Base-by-base conservation (phyloP, 257 asterid genomes). In the Penstemon newberryi region DNA sequence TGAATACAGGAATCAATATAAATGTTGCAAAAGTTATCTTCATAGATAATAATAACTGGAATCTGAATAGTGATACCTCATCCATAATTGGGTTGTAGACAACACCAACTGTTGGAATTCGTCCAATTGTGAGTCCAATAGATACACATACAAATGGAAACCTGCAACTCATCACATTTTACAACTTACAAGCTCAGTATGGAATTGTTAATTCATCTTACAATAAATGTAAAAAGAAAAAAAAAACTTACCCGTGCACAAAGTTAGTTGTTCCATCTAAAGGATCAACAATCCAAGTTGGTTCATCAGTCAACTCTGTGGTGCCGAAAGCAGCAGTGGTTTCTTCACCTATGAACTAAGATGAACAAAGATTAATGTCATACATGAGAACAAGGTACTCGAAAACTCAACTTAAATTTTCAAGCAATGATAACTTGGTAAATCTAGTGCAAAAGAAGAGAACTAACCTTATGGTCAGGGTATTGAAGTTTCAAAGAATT, bases 261-360 rank as follows among this genome's bases (percentile, higher is more conserved):
- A 94, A 94, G 61, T 94, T 94, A 74, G 96, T 91, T 3, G 99
- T 94, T 78, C 99, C 99, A 73, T 94, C 99, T 19, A 91, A 75
- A 49, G 99, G 99, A 82, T 93, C 99, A 74, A 90, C 99, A 60
- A 93, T 83, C 99, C 99, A 93, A 67, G 97, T 93, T 42, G 99
- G 97, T 58, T 87, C 95, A 64, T 89, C 93, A 9, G 97, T 94
- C 81, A 94, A 82, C 77, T 78, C 90, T 60, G 86, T 70, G 52
- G 40, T 77, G 8, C 97, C 97, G 71, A 12, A 67, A 65, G 97
- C 91, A 82, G 97, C 96, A 44, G 97, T 89, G 4, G 96, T 94
- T 80, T 94, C 99, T 83, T 94, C 97, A 62, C 99, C 97, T 63
- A 94, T 94, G 84, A 91, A 87, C 97, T 94, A 70, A 63, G 13